Evolutionary conservation across 2,329 filamentous ascomycete genomes (phyloP).

Genomic region (Phyllosticta paracitricarpa): DNA sequence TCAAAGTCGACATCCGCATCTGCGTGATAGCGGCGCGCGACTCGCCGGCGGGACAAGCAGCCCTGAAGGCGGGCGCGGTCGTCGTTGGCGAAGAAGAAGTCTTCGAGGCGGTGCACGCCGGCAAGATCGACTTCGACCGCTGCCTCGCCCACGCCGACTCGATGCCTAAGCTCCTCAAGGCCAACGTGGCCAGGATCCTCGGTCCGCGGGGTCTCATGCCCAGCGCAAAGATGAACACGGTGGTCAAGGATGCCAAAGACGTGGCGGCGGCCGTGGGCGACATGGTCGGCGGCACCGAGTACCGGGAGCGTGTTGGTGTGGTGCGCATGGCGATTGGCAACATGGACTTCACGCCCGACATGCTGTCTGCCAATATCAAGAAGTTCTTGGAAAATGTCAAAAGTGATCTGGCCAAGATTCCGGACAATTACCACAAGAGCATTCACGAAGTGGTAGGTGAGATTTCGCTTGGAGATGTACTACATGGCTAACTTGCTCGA

Average conservation of each 20-base stretch:
- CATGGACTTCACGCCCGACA: conserved; percentile 75
- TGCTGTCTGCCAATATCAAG: conserved; percentile 77
- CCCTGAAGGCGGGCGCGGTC: conserved; percentile 66
- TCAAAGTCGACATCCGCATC: conserved; percentile 79
- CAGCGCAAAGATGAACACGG: conserved; percentile 74
- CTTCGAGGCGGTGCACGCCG: conserved; percentile 67
- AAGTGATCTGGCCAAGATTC: conserved; percentile 59
- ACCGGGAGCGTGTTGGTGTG: conserved; percentile 75
- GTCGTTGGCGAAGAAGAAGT: conserved; percentile 78
- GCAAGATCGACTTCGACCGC: conserved; percentile 76
- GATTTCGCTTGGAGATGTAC: conserved; percentile 32
- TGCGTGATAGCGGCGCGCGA: conserved; percentile 85
- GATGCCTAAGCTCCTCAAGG: conserved; percentile 69
- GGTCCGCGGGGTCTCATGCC: conserved; percentile 93
- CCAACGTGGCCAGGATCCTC: conserved; percentile 67
- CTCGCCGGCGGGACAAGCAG: conserved; percentile 62
- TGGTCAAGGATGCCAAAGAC: conserved; percentile 75
- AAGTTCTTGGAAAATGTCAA: conserved; percentile 66
- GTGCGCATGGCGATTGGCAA: conserved; percentile 87
- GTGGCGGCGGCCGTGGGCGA: conserved; percentile 66
- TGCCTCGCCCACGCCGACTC: conserved; percentile 78
- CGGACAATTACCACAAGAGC: conserved; percentile 58
- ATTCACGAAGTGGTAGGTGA: conserved; percentile 57
- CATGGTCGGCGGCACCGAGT: conserved; percentile 74
- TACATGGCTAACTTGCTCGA: background rate